Conservation (phyloP, 2,329 filamentous ascomycete species). For the Calonectria crousiana region DNA sequence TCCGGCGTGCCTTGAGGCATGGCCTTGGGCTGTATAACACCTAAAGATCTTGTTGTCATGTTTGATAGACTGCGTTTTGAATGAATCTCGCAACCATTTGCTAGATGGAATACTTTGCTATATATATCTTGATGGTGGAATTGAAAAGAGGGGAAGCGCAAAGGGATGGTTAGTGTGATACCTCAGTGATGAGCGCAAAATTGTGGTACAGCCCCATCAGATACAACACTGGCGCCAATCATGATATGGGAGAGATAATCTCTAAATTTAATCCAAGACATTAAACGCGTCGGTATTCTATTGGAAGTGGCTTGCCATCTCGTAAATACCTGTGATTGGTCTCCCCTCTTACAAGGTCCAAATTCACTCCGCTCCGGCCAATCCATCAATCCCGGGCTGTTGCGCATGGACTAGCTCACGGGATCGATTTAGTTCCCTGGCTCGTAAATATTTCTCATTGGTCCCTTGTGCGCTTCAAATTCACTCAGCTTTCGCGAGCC, state of each 20-base stretch:
- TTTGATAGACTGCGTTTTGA: background rate
- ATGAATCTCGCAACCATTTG: background rate
- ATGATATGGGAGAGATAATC: background rate
- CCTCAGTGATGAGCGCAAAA: background rate
- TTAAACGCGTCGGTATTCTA: background rate
- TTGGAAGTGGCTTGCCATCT: background rate
- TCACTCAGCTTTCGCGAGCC: background rate
- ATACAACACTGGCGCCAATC: background rate
- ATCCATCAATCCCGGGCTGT: background rate
- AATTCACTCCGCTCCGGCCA: background rate
- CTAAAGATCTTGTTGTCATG: background rate
- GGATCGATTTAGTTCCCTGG: background rate
- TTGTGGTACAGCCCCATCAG: background rate
- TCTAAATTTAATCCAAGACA: background rate
- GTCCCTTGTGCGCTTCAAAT: background rate
- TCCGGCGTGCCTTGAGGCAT: slow-evolving; percentile 36
- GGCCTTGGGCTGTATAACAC: slow-evolving; percentile 32
- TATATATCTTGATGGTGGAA: no score
- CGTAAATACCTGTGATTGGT: background rate
- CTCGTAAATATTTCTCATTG: slow-evolving; percentile 1
- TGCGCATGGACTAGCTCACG: background rate
- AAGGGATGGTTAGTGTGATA: background rate
- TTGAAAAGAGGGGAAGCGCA: background rate
- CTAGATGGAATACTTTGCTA: no score
- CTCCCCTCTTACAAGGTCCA: background rate